A percentile compares a stretch with the other conserved stretches of the same genome.
Evolutionary conservation across 345 rosid genomes (phyloP).

Genomic region (Gossypium sturtianum): DNA sequence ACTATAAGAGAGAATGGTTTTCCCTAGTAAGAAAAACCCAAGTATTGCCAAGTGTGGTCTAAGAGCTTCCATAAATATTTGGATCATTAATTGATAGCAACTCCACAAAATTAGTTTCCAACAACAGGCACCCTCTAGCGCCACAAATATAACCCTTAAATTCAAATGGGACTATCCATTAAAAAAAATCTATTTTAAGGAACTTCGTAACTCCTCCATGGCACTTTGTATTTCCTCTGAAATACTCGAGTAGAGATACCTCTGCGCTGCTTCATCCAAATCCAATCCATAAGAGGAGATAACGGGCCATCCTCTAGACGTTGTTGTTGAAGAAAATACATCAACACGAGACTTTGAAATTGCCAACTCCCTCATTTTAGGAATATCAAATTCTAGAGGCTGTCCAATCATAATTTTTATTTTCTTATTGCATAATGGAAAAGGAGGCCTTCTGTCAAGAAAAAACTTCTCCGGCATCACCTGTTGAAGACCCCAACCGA

Average conservation of each 20-base stretch:
- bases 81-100: no score
- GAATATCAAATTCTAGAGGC: constrained; percentile 73
- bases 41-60: no score
- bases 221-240: constrained; percentile 57
- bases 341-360: constrained; percentile 39
- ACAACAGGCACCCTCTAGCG: no score
- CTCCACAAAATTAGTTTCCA: no score
- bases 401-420: constrained; percentile 61
- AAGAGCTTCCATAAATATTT: no score
- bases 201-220: constrained; percentile 51
- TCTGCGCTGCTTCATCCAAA: constrained; percentile 72
- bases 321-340: constrained; percentile 13
- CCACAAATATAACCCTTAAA: no score
- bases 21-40: no score
- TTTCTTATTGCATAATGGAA: constrained; percentile 59
- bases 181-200: background rate
- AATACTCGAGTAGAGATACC: constrained; percentile 49
- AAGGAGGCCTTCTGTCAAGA: constrained; percentile 55
- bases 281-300: constrained; percentile 37
- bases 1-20: no score
- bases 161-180: no score
- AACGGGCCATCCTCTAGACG: constrained; percentile 48
- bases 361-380: constrained; percentile 54
- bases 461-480: constrained; percentile 77
- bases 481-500: constrained; percentile 25